Evolutionary conservation across 345 rosid genomes (phyloP), one percentile per base, ranked within the genome.

Genomic region (Corchorus olitorius): DNA sequence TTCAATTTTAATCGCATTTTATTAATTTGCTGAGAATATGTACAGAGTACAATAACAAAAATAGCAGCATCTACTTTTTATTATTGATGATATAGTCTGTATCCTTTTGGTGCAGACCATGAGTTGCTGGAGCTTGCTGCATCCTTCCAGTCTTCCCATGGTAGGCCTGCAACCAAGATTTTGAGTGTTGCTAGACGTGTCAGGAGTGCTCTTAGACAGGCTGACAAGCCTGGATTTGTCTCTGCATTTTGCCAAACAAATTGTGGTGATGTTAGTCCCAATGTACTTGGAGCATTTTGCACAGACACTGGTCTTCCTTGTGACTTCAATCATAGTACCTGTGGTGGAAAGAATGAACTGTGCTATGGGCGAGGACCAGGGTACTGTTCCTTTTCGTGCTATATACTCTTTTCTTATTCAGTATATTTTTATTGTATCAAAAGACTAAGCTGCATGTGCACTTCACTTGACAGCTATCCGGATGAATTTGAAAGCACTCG

Each of bases 331-430:
- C 98, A 93, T 83, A 93, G 99, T 83, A 96, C 99, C 66, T 93
- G 99, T 46, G 87, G 97, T 78, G 97, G 99, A 63, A 93, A 89
- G 88, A 96, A 93, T 49, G 97, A 96, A 81, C 61, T 88, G 74
- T 96, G 98, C 87, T 92, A 92, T 77, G 95, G 98, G 79, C 94
- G 86, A 86, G 99, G 99, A 83, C 98, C 99, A 65, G 98, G 99
- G 98, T 96, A 92, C 70, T 77, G 68, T 58, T 37, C 70, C 65
- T 72, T 56, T 75, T 52, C 73, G 12, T 46, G 56, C 52, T 49
- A 2, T 33, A 37, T 20, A 10, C 34, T 3, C 14, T 39, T 68
- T 68, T 65, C 55, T 54, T 79, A 78, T 50, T 17, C 33, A 12
- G 8, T 41, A 41, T 6, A 14, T 13, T 46, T 22, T 20, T 67